A percentile compares a stretch with the other conserved stretches of the same genome.
These are phyloP conservation scores for Diaporthe aspalathi DNA, from an alignment of 2,329 filamentous ascomycete genomes.

Conservation along the genomic window DNA sequence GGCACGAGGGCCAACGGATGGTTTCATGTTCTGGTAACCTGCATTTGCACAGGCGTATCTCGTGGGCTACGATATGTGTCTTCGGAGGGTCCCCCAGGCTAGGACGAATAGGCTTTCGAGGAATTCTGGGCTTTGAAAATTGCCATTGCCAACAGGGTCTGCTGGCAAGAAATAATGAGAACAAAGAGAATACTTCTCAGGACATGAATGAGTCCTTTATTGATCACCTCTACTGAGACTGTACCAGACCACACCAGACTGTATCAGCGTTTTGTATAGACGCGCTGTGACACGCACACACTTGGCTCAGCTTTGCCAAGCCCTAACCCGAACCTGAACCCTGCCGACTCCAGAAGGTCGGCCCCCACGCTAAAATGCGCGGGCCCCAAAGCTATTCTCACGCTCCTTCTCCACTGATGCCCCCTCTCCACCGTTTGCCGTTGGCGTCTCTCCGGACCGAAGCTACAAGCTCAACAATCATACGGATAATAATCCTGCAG, in stretches of 20 bases:
- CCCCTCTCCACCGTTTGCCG: not conserved
- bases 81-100: constrained; percentile 14
- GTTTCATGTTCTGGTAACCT: constrained; percentile 23
- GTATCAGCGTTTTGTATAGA: not conserved
- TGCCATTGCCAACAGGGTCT: not conserved
- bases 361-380: constrained; percentile 10
- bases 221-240: not conserved
- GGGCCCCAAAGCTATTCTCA: constrained; percentile 21
- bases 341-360: not conserved
- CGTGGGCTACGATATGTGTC: constrained; percentile 24
- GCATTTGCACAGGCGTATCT: constrained; percentile 32
- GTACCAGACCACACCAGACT: no score
- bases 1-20: constrained; percentile 7
- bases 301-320: not conserved
- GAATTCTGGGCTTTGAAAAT: constrained; percentile 13
- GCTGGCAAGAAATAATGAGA: constrained; percentile 13
- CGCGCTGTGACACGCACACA: not conserved
- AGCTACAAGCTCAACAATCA: not conserved
- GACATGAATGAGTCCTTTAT: not conserved
- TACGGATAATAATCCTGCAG: not conserved
- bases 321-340: constrained; percentile 12
- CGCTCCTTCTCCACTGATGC: constrained; percentile 2
- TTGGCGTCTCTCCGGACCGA: not conserved
- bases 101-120: not conserved
- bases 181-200: constrained; percentile 12